phyloP scores from a whole-genome alignment of 1,284 basidiomycete species.

The Cutaneotrichosporon sp. region DNA sequence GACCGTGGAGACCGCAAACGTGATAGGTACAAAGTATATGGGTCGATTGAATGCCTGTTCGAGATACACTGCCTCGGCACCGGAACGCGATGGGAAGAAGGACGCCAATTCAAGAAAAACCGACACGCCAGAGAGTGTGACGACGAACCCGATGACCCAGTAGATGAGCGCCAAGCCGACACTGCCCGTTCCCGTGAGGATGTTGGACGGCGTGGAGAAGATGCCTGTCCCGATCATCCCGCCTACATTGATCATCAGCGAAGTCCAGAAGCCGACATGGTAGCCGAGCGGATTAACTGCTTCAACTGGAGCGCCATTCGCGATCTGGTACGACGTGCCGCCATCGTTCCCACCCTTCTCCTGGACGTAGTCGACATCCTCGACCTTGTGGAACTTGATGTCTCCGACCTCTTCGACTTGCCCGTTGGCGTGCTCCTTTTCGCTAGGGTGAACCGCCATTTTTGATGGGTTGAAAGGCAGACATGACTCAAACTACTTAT shows the following conservation, averaged over 20 bases:
- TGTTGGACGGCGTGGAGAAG: conserved; percentile 29
- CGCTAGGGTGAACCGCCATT: no score
- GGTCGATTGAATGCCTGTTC: conserved; percentile 45
- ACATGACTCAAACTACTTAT: no score
- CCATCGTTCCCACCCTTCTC: no score
- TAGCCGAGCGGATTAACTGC: conserved; percentile 28
- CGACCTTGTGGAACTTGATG: no score
- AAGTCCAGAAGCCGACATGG: conserved; percentile 26
- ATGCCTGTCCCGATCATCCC: conserved; percentile 35
- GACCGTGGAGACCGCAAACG: no score
- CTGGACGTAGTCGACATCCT: no score
- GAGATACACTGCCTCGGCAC: conserved; percentile 26
- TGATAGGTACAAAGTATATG: no score
- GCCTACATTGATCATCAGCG: conserved; percentile 31
- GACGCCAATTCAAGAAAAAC: no score
- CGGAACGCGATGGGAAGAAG: no score
- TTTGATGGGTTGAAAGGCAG: no score
- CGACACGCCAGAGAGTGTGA: conserved; percentile 30
- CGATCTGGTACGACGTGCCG: conserved; percentile 26
- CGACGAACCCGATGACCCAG: conserved; percentile 34
- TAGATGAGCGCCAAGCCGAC: conserved; percentile 34
- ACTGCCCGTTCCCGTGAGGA: conserved; percentile 26
- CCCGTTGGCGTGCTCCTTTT: no score
- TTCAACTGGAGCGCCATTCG: conserved; percentile 33
- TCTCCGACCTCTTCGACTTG: no score